These are phyloP conservation scores for Penicillium paneum DNA, from an alignment of 2,329 filamentous ascomycete species.

Conservation along the genomic window DNA sequence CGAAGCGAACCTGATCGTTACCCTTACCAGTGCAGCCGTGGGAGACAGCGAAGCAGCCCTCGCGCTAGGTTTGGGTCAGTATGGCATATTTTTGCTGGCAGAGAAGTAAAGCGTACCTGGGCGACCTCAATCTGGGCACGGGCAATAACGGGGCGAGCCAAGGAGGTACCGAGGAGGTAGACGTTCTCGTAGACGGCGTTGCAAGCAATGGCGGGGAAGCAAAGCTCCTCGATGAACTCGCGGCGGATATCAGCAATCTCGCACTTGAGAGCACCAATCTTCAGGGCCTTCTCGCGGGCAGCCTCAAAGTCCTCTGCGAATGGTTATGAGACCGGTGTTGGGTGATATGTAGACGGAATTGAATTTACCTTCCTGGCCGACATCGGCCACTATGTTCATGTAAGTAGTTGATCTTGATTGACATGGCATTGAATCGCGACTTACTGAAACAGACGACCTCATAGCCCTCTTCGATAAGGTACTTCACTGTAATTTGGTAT, in stretches of 20 bases:
- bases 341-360: not conserved
- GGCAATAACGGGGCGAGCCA: constrained; percentile 49
- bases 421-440: constrained; percentile 12
- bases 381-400: constrained; percentile 56
- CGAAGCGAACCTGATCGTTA: constrained; percentile 51
- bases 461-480: constrained; percentile 52
- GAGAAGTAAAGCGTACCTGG: constrained; percentile 14
- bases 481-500: constrained; percentile 33
- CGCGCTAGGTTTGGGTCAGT: constrained; percentile 28
- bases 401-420: constrained; percentile 12
- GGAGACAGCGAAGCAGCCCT: constrained; percentile 44
- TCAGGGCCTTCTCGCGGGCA: constrained; percentile 68
- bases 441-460: constrained; percentile 61
- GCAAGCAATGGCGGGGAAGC: constrained; percentile 67
- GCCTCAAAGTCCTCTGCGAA: constrained; percentile 65
- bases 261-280: constrained; percentile 66
- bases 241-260: constrained; percentile 61
- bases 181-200: constrained; percentile 66
- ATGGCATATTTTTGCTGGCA: not conserved
- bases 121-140: constrained; percentile 42
- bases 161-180: constrained; percentile 54
- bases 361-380: constrained; percentile 61
- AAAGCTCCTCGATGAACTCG: constrained; percentile 77
- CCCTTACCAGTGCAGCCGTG: constrained; percentile 50
- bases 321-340: constrained; percentile 8